Evolutionary conservation across 2,329 filamentous ascomycete species (phyloP).

Genomic region (Fusarium domesticum): DNA sequence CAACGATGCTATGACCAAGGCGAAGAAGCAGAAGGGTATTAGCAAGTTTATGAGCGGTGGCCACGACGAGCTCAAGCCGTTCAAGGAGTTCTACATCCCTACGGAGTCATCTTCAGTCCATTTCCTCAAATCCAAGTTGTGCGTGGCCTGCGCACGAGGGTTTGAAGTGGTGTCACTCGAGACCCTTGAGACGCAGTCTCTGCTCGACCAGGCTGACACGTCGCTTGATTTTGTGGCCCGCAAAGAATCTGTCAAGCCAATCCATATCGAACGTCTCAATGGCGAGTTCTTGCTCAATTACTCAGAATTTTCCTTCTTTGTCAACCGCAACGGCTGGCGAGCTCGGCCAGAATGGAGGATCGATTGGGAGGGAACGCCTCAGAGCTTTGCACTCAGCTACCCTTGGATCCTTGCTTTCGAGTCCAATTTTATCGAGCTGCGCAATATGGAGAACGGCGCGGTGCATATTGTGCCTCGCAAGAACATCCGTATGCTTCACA

Average conservation of each 20-base stretch:
- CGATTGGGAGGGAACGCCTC: conserved; percentile 92
- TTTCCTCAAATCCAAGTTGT: conserved; percentile 94
- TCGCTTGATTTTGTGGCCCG: conserved; percentile 95
- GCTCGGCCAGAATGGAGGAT: conserved; percentile 95
- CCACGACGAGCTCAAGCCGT: conserved; percentile 92
- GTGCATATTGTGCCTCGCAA: conserved; percentile 95
- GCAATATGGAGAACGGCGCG: conserved; percentile 89
- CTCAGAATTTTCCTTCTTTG: conserved; percentile 98
- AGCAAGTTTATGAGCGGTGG: conserved; percentile 92
- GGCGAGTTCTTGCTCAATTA: conserved; percentile 98
- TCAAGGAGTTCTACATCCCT: conserved; percentile 99
- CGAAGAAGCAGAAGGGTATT: conserved; percentile 92
- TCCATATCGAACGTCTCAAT: conserved; percentile 95
- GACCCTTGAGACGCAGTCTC: conserved; percentile 94
- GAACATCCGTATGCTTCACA: conserved; percentile 96
- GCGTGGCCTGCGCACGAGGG: conserved; percentile 89
- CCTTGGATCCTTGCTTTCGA: conserved; percentile 98
- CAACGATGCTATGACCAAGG: conserved; percentile 88
- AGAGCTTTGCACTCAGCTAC: conserved; percentile 89
- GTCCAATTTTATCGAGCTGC: conserved; percentile 93
- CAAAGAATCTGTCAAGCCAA: conserved; percentile 89
- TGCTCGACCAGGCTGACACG: conserved; percentile 96
- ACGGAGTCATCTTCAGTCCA: conserved; percentile 98
- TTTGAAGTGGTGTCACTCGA: conserved; percentile 97
- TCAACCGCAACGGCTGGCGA: conserved; percentile 97